Base-by-base conservation (phyloP, 768 basidiomycete species). In the Boletus sensibilis region DNA sequence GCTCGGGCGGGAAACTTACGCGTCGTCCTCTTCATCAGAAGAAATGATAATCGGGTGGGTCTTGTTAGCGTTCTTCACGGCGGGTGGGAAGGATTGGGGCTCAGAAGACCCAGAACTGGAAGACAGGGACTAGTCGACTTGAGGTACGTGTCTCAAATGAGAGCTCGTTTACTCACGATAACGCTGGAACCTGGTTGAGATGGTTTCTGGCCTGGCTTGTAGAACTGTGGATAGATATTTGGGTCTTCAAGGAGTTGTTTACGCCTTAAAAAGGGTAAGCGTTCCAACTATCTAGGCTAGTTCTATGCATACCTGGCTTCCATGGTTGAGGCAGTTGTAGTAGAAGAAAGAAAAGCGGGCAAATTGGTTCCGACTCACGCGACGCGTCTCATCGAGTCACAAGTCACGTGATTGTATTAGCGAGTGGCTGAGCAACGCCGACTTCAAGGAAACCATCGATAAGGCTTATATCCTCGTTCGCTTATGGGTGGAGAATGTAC, bases 141-240 rank as follows among this genome's bases (percentile, higher is more conserved):
- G n/a, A 52, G 8, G 18, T 20, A 21, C 14, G 25, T 29, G 23
- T 10, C 16, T 18, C 11, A 9, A 2, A 44, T 13, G 11, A 49
- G 3, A 42, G 2, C 13, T 16, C 12, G 27, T n/a, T 7, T 31
- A 61, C 72, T 57, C 49, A 72, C 70, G 18, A 72, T 55, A 6
- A 58, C 49, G 21, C 59, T 58, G n/a, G 62, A 29, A 38, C 16
- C n/a, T 3, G 31, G 10, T 18, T 38, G 54, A 23, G 64, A 51
- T 4, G 56, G 38, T 44, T 57, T 66, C 52, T 58, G 62, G 5
- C 61, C 63, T 6, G 64, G 61, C 43, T 62, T 67, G 46, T 59
- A 59, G 52, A 73, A 72, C 43, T 72, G 61, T 48, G 70, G 70
- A 44, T 70, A 73, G 31, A 67, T 7, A 10, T 38, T 59, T n/a